phyloP scores from a whole-genome alignment of 345 rosid species.

The Salix udensis region DNA sequence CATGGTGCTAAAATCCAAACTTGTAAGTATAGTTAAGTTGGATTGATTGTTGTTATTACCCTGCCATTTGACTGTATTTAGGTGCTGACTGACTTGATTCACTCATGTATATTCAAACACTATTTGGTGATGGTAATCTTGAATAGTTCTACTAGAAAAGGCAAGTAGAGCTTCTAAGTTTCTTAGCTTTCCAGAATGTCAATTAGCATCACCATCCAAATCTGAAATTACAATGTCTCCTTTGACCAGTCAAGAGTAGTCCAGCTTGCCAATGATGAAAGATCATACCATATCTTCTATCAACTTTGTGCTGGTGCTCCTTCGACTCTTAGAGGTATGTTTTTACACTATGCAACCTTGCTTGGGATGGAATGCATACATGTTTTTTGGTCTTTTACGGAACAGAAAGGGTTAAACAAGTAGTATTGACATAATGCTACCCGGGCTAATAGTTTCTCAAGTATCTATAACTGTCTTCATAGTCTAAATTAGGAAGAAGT shows the following conservation, averaged over 20 bases:
- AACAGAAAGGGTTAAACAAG: background rate
- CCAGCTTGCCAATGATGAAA: conserved; percentile 79
- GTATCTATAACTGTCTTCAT: background rate
- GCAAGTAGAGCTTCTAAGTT: conserved; percentile 33
- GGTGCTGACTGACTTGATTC: conserved; percentile 25
- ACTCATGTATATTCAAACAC: conserved; percentile 17
- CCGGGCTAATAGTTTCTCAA: background rate
- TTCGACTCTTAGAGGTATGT: conserved; percentile 67
- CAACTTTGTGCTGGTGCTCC: conserved; percentile 96
- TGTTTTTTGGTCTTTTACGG: background rate
- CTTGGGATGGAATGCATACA: background rate
- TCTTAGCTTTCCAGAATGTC: conserved; percentile 16
- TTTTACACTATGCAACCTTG: conserved; percentile 5
- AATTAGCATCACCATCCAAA: conserved; percentile 13
- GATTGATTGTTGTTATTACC: conserved; percentile 11
- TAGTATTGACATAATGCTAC: background rate
- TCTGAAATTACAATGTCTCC: conserved; percentile 30
- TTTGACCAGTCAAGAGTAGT: conserved; percentile 90
- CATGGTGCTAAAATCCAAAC: conserved; percentile 83
- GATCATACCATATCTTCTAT: conserved; percentile 89
- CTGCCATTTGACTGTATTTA: background rate
- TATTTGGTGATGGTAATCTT: conserved; percentile 19
- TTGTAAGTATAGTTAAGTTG: conserved; percentile 46
- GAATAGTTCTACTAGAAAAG: conserved; percentile 86
- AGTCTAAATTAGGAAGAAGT: background rate